Percentiles rank a stretch among this genome's conserved stretches.
Evolutionary conservation across 352 stramenopile species (phyloP).

Genomic region (Globisporangium takayamanum): DNA sequence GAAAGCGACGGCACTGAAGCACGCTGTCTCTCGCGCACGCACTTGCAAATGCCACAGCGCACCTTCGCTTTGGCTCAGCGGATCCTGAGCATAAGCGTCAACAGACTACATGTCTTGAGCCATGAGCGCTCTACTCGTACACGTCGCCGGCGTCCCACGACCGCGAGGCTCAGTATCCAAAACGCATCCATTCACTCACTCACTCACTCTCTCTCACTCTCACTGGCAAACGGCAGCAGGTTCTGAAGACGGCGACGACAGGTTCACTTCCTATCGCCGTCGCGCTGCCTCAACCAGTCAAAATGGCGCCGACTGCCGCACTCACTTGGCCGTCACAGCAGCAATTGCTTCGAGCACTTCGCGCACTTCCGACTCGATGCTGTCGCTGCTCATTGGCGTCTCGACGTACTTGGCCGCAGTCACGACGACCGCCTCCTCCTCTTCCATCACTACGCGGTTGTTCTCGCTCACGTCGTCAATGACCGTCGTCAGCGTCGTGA

Average conservation of each 20-base stretch:
- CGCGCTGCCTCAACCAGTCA: too few relatives aligned
- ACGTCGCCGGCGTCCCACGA: too few relatives aligned
- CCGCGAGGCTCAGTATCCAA: background rate
- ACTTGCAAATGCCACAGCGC: too few relatives aligned
- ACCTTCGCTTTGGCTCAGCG: too few relatives aligned
- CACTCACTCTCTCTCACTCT: background rate
- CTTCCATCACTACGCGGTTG: slow-evolving; percentile 6
- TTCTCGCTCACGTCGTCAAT: slow-evolving; percentile 10
- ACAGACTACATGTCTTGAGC: too few relatives aligned
- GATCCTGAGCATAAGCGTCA: too few relatives aligned
- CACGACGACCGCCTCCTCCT: slow-evolving; percentile 1
- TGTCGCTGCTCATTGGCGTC: background rate
- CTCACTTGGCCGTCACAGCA: background rate
- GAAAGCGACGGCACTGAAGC: too few relatives aligned
- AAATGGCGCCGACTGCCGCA: background rate
- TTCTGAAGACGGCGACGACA: background rate
- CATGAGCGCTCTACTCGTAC: too few relatives aligned
- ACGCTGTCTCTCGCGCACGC: too few relatives aligned
- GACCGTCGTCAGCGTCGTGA: background rate
- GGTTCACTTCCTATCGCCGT: background rate
- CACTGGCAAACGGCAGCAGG: background rate
- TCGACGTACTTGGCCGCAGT: slow-evolving; percentile 1
- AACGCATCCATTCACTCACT: background rate
- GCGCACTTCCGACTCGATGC: background rate
- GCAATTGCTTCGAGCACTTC: background rate